These are phyloP conservation scores for Suillus subaureus DNA, from an alignment of 768 basidiomycete genomes.

Conservation along the genomic window DNA sequence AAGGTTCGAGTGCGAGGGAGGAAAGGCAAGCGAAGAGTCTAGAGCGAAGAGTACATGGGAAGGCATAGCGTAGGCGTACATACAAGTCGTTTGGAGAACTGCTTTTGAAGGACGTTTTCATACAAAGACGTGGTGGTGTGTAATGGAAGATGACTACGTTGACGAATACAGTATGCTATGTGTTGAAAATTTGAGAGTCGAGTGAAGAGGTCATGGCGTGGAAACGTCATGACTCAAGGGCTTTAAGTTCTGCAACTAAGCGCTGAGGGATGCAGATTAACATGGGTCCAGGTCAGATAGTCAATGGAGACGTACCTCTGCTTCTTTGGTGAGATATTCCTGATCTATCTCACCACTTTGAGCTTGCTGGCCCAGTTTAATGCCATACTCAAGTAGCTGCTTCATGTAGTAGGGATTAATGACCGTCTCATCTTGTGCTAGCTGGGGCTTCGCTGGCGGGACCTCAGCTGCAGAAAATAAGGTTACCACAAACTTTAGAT, in stretches of 20 bases:
- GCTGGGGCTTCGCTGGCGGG: slow-evolving; percentile 32
- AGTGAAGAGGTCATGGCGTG: slow-evolving; percentile 4
- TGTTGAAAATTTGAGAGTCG: slow-evolving; percentile 14
- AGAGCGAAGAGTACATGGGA: slow-evolving; percentile 7
- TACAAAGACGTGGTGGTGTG: slow-evolving; percentile 30
- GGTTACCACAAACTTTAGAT: slow-evolving; percentile 1
- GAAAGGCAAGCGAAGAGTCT: background rate
- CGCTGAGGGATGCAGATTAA: slow-evolving; percentile 41
- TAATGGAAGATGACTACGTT: slow-evolving; percentile 21
- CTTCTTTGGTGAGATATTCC: slow-evolving; percentile 53
- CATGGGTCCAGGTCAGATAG: slow-evolving; percentile 2
- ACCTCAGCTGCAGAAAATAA: slow-evolving; percentile 23
- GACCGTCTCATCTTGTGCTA: slow-evolving; percentile 60
- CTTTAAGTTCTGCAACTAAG: slow-evolving; percentile 64
- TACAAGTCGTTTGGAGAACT: slow-evolving; percentile 25
- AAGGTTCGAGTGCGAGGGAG: slow-evolving; percentile 24
- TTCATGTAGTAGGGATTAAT: slow-evolving; percentile 83
- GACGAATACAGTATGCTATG: slow-evolving; percentile 30
- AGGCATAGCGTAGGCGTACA: slow-evolving; percentile 31
- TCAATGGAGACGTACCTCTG: slow-evolving; percentile 47
- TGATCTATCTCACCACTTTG: slow-evolving; percentile 43
- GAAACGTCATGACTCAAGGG: slow-evolving; percentile 40
- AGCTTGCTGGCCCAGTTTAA: slow-evolving; percentile 53
- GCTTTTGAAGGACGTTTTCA: slow-evolving; percentile 26
- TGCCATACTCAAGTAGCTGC: slow-evolving; percentile 72